These are phyloP conservation scores for Tuber borchii DNA, from an alignment of 495 filamentous ascomycete genomes.

Conservation along the genomic window DNA sequence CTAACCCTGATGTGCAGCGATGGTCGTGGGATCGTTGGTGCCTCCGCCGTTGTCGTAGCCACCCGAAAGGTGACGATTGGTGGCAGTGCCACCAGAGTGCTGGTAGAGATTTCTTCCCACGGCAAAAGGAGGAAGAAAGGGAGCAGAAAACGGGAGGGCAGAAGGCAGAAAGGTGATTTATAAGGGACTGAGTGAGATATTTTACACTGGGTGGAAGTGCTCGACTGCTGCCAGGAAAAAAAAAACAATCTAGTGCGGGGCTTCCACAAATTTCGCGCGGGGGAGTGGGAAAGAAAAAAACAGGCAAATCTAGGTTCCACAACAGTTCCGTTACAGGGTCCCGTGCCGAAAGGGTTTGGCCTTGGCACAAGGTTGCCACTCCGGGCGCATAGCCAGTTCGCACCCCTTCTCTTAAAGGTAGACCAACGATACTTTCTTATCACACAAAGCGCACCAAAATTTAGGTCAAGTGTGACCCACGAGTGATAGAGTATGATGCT, in stretches of 20 bases:
- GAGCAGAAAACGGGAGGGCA: not conserved
- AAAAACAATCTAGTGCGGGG: not conserved
- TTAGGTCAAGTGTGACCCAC: too few species aligned
- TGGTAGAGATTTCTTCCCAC: not conserved
- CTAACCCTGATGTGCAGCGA: too few species aligned
- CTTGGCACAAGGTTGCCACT: not conserved
- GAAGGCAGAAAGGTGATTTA: not conserved
- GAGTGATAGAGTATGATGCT: not conserved
- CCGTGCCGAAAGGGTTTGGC: not conserved
- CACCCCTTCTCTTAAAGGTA: too few species aligned
- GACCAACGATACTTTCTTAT: too few species aligned
- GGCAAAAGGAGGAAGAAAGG: not conserved
- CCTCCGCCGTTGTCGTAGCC: too few species aligned
- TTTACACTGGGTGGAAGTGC: not conserved
- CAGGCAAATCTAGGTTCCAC: not conserved
- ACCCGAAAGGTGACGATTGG: not conserved
- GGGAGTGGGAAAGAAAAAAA: not conserved
- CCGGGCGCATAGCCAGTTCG: too few species aligned
- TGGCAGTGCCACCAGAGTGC: too few species aligned
- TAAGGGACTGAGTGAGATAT: not conserved
- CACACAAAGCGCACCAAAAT: too few species aligned
- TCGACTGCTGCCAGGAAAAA: not conserved
- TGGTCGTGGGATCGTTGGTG: too few species aligned
- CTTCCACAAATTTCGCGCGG: not conserved
- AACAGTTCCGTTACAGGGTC: not conserved